Evolutionary conservation across 352 stramenopile species (phyloP), one percentile per base, ranked within the genome.

Genomic region (Globisporangium orthogonon): DNA sequence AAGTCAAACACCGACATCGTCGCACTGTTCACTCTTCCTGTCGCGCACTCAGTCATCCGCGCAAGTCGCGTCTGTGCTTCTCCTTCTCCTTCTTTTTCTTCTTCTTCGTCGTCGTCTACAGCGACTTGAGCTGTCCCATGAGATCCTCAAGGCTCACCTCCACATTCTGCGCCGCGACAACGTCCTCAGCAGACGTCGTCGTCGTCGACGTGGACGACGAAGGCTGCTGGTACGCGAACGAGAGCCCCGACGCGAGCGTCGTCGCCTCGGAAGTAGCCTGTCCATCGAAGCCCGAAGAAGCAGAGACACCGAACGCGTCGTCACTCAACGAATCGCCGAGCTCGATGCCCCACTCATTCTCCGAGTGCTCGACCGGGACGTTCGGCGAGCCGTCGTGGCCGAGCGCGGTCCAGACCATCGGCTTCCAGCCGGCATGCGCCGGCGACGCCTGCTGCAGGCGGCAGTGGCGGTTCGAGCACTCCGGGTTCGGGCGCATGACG

Each of bases 291-390:
- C 51, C 47, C 14, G 31, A 37, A 7, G 31, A 37, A 4, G 39
- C 58, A 1, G 57, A 60, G n/a, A 45, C 52, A n/a, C 28, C 30
- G 13, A 15, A 50, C 4, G 39, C 50, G 14, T 65, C 44, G 15
- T n/a, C 41, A 17, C 23, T 28, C 17, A 17, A 50, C 7, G 48
- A 31, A 4, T 49, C 58, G 7, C 67, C 65, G 1, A 93, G 60
- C 40, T 93, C 81, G 55, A 96, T 96, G 29, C 87, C 87, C 87
- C 87, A 96, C 60, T 94, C 87, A 54, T 95, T 96, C 50, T 90
- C 70, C 2, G 76, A 69, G 31, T 95, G 85, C 44, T 78, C 63
- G 43, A 91, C 80, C 4, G 62, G 63, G 17, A 73, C 14, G 11
- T 81, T 70, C 29, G 71, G 63, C 30, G 78, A 48, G 13, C 72